Evolutionary conservation across 208 protist genomes (phyloP).

Genomic region (Phytomonas serpens): DNA sequence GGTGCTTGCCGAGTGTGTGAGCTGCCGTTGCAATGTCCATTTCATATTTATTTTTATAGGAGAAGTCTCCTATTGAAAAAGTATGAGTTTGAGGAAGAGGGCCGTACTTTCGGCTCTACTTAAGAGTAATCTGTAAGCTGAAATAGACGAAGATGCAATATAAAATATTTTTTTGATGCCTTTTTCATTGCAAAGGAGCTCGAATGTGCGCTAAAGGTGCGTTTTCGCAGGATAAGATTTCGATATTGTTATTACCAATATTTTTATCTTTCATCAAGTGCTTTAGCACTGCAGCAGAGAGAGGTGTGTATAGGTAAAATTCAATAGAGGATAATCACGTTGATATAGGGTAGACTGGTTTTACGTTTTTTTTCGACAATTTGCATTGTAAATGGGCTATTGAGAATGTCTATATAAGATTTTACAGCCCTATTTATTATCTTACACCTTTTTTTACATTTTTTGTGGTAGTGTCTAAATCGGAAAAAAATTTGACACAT

Average conservation of each 20-base stretch:
- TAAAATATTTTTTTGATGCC: neutral
- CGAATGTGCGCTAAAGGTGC: neutral
- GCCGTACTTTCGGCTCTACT: neutral
- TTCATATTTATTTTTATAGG: neutral
- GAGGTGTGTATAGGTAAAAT: neutral
- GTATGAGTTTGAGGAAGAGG: neutral
- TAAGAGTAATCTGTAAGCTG: neutral
- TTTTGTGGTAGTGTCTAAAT: neutral
- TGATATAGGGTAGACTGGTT: neutral
- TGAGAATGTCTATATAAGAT: slow-evolving; percentile 3
- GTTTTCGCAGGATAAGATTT: neutral
- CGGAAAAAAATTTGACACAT: slow-evolving; percentile 1
- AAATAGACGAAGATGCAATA: neutral
- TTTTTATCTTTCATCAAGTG: neutral
- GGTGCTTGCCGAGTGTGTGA: neutral
- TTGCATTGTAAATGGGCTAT: neutral
- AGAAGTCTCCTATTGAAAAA: neutral
- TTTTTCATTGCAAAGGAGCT: neutral
- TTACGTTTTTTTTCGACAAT: neutral
- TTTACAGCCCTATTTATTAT: neutral
- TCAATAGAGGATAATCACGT: neutral
- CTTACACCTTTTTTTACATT: neutral
- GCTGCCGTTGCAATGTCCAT: neutral
- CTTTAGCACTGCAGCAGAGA: too few species aligned
- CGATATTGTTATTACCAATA: neutral